These are phyloP conservation scores for Lactifluus echinatus DNA, from an alignment of 768 basidiomycete species.

Conservation along the genomic window DNA sequence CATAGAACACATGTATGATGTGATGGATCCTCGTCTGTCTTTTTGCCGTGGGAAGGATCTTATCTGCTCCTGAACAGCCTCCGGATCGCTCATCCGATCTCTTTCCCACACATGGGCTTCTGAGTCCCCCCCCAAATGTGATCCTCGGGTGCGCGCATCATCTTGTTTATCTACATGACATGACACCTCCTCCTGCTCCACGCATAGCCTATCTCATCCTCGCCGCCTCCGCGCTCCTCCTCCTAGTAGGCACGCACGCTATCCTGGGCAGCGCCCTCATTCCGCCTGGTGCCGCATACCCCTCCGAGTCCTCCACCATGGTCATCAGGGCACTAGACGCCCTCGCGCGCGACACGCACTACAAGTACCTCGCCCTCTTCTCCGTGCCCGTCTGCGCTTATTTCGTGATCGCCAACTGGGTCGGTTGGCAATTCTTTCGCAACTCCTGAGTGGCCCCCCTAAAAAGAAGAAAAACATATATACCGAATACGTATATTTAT, in stretches of 20 bases:
- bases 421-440: conserved; percentile 95
- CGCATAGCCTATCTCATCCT: conserved; percentile 10
- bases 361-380: conserved; percentile 80
- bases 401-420: conserved; percentile 97
- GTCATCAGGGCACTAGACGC: conserved; percentile 41
- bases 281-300: not conserved
- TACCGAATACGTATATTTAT: not conserved
- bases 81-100: not conserved
- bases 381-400: conserved; percentile 76
- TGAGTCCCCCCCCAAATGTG: too few relatives aligned
- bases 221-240: conserved; percentile 6
- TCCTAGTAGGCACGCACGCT: conserved; percentile 11
- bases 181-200: conserved; percentile 1
- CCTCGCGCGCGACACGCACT: conserved; percentile 68
- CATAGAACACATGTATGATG: not conserved
- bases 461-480: not conserved
- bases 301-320: too few relatives aligned
- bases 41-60: conserved; percentile 2
- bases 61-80: not conserved
- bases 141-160: too few relatives aligned
- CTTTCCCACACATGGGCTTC: too few relatives aligned
- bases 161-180: not conserved
- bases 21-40: not conserved
- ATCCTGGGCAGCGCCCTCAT: conserved; percentile 15
- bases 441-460: conserved; percentile 83